A percentile compares a stretch with the other conserved stretches of the same genome.
phyloP scores from a whole-genome alignment of 164 flowering plant genomes.

The Paratinospora sagittata region DNA sequence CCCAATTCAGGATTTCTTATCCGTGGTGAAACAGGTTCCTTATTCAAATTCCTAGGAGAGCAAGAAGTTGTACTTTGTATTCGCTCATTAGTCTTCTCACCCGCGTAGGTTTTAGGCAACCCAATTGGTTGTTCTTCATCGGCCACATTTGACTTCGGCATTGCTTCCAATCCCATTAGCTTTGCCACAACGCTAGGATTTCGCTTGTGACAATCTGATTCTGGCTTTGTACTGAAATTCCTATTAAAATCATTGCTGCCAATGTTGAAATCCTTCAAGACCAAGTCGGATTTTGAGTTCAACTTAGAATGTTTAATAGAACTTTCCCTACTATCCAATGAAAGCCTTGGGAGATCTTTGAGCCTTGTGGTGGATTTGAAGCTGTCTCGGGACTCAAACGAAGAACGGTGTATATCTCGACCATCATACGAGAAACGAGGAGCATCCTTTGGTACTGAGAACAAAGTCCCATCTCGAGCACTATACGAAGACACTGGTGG shows the following conservation, averaged over 20 bases:
- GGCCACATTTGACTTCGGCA: constrained; percentile 33
- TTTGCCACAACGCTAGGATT: constrained; percentile 76
- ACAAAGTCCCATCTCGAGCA: constrained; percentile 36
- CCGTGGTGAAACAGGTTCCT: constrained; percentile 31
- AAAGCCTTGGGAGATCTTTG: constrained; percentile 79
- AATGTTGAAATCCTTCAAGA: constrained; percentile 24
- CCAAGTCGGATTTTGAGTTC: constrained; percentile 25
- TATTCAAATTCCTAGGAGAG: constrained; percentile 32
- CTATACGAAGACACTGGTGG: constrained; percentile 41
- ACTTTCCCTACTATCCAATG: constrained; percentile 65
- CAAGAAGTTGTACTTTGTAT: constrained; percentile 21
- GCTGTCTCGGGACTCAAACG: constrained; percentile 57
- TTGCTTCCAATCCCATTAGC: constrained; percentile 75
- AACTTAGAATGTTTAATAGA: constrained; percentile 31
- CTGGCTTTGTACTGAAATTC: constrained; percentile 18
- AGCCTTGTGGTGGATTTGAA: constrained; percentile 43
- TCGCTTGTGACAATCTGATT: constrained; percentile 28
- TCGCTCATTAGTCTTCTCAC: constrained; percentile 22
- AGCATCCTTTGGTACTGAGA: constrained; percentile 42
- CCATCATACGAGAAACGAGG: constrained; percentile 82
- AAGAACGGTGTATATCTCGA: constrained; percentile 42
- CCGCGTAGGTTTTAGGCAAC: constrained; percentile 12
- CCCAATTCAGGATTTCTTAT: constrained; percentile 22
- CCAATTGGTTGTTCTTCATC: constrained; percentile 16
- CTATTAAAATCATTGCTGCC: constrained; percentile 19